Percentiles rank a stretch among this genome's conserved stretches.
Evolutionary conservation across 148 eudicot genomes (phyloP).

Genomic region (Chenopodium suecicum): DNA sequence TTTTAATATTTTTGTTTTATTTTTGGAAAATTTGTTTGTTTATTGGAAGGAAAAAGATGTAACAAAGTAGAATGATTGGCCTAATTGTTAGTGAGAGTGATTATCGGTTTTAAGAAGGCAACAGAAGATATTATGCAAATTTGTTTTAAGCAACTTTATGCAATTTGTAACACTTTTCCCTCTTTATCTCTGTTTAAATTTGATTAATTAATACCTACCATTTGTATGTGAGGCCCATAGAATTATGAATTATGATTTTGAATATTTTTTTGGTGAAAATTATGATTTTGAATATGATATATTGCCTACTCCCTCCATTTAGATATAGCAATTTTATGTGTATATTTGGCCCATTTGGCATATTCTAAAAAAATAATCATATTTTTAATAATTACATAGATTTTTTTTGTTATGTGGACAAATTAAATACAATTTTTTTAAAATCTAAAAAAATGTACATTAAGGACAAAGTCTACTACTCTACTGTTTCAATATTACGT

Average conservation of each 20-base stretch:
- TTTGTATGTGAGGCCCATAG: neutral
- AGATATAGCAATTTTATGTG: neutral
- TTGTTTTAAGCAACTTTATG: neutral
- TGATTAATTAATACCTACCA: neutral
- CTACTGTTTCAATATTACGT: too few species aligned
- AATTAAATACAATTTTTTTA: too few species aligned
- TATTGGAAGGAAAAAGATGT: too few species aligned
- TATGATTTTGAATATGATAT: neutral
- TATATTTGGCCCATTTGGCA: neutral
- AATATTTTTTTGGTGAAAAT: too few species aligned
- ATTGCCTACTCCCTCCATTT: neutral
- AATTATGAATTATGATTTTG: neutral
- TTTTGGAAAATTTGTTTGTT: neutral
- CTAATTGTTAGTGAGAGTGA: constrained; percentile 24
- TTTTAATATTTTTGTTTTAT: too few species aligned
- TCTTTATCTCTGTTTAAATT: neutral
- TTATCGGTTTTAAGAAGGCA: constrained; percentile 21
- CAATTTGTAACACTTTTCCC: neutral
- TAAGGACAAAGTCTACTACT: too few species aligned
- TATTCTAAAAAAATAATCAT: too few species aligned
- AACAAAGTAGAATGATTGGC: neutral
- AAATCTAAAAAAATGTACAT: too few species aligned
- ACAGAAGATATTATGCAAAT: constrained; percentile 4
- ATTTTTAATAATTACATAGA: too few species aligned
- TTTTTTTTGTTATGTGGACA: too few species aligned